These are phyloP conservation scores for Annona squamosa DNA, from an alignment of 164 flowering plant species.

Conservation along the genomic window DNA sequence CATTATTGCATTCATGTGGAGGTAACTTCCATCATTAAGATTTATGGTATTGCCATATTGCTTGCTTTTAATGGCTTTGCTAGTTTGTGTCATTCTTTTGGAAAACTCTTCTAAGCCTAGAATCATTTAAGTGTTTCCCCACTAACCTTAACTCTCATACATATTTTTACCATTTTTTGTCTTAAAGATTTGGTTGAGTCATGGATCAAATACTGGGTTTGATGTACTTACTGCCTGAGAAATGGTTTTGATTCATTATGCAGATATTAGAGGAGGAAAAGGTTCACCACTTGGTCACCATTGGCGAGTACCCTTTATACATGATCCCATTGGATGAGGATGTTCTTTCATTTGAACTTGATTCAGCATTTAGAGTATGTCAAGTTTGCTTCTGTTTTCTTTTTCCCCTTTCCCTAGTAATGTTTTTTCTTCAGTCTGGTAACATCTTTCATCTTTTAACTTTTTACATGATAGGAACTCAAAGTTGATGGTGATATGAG, in stretches of 20 bases:
- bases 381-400: neutral
- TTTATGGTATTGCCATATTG: too few species aligned
- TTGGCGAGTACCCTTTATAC: conserved; percentile 85
- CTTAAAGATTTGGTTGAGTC: too few species aligned
- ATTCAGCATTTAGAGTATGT: conserved; percentile 62
- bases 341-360: conserved; percentile 88
- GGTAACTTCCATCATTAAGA: too few species aligned
- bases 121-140: too few species aligned
- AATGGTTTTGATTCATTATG: conserved; percentile 5
- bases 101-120: too few species aligned
- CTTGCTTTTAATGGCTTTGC: too few species aligned
- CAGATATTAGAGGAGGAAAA: conserved; percentile 89
- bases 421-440: neutral
- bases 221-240: neutral
- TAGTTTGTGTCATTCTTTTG: too few species aligned
- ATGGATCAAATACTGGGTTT: too few species aligned
- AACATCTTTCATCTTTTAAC: conserved; percentile 4
- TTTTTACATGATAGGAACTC: conserved; percentile 45
- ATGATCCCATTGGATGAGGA: conserved; percentile 88
- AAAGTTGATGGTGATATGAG: conserved; percentile 78
- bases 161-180: too few species aligned
- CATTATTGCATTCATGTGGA: too few species aligned
- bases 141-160: too few species aligned
- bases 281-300: conserved; percentile 66
- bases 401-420: neutral